Conservation (phyloP, 2,329 filamentous ascomycete genomes). For the Cladophialophora chaetospira region DNA sequence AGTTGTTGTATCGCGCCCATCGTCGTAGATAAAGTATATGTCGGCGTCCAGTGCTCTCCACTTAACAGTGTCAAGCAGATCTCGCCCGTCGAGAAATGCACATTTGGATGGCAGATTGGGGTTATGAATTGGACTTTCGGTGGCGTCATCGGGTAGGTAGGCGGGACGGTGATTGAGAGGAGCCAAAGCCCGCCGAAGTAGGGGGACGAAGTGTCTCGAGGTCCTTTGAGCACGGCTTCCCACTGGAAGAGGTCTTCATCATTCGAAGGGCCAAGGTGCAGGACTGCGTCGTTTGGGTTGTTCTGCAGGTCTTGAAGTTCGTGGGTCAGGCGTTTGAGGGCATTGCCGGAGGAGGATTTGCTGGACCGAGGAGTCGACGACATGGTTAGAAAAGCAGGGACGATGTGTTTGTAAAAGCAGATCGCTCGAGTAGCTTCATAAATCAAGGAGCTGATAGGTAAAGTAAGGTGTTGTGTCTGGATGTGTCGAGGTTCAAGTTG, state of each 20-base stretch:
- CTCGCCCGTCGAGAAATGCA: slow-evolving; percentile 73
- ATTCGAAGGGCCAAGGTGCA: slow-evolving; percentile 58
- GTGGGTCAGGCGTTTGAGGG: slow-evolving; percentile 62
- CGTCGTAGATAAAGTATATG: slow-evolving; percentile 69
- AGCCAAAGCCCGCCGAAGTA: slow-evolving; percentile 74
- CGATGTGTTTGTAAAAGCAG: background rate
- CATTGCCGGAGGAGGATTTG: slow-evolving; percentile 31
- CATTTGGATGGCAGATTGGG: slow-evolving; percentile 82
- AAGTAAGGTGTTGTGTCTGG: background rate
- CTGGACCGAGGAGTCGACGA: slow-evolving; percentile 9
- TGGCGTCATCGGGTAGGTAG: slow-evolving; percentile 75
- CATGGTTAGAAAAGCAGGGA: background rate
- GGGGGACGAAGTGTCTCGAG: slow-evolving; percentile 37
- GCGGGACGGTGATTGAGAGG: slow-evolving; percentile 73
- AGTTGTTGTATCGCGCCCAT: slow-evolving; percentile 51
- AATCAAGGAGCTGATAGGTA: too few species aligned
- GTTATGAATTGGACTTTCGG: slow-evolving; percentile 82
- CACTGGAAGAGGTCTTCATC: slow-evolving; percentile 62
- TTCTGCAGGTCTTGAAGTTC: slow-evolving; percentile 62
- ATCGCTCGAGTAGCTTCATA: too few species aligned
- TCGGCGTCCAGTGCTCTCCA: slow-evolving; percentile 74
- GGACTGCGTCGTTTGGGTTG: slow-evolving; percentile 58
- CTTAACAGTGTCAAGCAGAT: slow-evolving; percentile 90
- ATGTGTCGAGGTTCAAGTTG: background rate
- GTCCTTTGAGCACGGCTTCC: slow-evolving; percentile 63